Evolutionary conservation across 306 rosid genomes (phyloP).

Genomic region (Trifolium dubium): DNA sequence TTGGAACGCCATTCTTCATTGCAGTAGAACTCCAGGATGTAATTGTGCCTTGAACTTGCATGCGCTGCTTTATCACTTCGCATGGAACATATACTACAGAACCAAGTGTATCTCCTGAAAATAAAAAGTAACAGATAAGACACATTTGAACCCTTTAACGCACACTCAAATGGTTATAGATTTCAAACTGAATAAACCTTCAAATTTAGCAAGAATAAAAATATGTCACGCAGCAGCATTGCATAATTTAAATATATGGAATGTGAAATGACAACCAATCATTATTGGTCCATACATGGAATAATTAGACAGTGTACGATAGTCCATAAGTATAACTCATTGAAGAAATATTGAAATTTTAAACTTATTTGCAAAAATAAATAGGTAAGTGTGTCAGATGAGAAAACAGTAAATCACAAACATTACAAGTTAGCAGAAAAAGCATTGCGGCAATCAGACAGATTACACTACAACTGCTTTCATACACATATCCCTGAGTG

Average conservation of each 20-base stretch:
- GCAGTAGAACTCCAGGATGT: slow-evolving; percentile 68
- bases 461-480: slow-evolving; percentile 22
- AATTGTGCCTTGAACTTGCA: slow-evolving; percentile 91
- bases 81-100: slow-evolving; percentile 96
- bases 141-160: slow-evolving; percentile 35
- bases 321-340: background rate
- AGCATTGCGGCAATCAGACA: slow-evolving; percentile 24
- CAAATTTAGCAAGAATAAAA: slow-evolving; percentile 23
- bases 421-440: slow-evolving; percentile 9
- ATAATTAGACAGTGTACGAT: background rate
- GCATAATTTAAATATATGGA: background rate
- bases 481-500: background rate
- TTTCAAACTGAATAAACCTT: slow-evolving; percentile 17
- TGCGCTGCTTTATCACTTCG: slow-evolving; percentile 90
- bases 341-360: background rate
- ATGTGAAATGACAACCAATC: slow-evolving; percentile 32
- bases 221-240: slow-evolving; percentile 20
- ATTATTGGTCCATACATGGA: slow-evolving; percentile 21
- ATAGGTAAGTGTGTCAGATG: slow-evolving; percentile 7
- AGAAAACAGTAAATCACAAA: slow-evolving; percentile 7
- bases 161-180: slow-evolving; percentile 34
- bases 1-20: slow-evolving; percentile 53
- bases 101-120: slow-evolving; percentile 92
- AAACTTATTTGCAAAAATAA: slow-evolving; percentile 6
- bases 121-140: slow-evolving; percentile 36